Conservation (phyloP, 176 grass and related monocot species). For the Zea luxurians region DNA sequence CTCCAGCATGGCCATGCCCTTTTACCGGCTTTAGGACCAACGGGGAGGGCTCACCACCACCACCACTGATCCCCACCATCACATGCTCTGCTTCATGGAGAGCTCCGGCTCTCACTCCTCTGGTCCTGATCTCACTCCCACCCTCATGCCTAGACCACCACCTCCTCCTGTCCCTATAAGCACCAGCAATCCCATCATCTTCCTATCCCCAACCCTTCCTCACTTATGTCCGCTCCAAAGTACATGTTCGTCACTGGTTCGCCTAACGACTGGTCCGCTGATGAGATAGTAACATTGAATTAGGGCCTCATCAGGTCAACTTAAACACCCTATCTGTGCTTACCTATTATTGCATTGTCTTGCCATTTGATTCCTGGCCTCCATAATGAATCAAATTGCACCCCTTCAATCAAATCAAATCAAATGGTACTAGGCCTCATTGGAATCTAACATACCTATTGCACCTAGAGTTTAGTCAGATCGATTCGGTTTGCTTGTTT, state of each 20-base stretch:
- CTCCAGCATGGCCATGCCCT: conserved; percentile 46
- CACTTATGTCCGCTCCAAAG: conserved; percentile 3
- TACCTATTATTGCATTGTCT: background rate
- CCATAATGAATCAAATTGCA: background rate
- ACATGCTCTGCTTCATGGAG: conserved; percentile 63
- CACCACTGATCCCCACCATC: conserved; percentile 41
- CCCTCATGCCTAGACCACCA: background rate
- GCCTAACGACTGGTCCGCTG: conserved; percentile 51
- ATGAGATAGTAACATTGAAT: conserved; percentile 56
- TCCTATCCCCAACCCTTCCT: background rate
- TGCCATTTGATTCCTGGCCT: background rate
- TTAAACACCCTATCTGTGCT: background rate
- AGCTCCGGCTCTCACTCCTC: background rate
- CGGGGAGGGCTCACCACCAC: conserved; percentile 15
- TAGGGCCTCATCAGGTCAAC: conserved; percentile 55
- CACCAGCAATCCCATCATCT: background rate
- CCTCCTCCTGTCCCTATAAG: background rate
- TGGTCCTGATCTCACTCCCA: conserved; percentile 18
- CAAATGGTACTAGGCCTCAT: background rate
- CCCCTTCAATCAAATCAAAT: background rate
- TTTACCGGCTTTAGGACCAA: conserved; percentile 37
- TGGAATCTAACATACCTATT: background rate
- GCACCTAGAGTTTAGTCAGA: background rate
- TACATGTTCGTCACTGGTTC: conserved; percentile 60
- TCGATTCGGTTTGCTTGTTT: background rate